These are phyloP conservation scores for Fusarium sarcochroum DNA, from an alignment of 2,329 filamentous ascomycete genomes.

Conservation along the genomic window DNA sequence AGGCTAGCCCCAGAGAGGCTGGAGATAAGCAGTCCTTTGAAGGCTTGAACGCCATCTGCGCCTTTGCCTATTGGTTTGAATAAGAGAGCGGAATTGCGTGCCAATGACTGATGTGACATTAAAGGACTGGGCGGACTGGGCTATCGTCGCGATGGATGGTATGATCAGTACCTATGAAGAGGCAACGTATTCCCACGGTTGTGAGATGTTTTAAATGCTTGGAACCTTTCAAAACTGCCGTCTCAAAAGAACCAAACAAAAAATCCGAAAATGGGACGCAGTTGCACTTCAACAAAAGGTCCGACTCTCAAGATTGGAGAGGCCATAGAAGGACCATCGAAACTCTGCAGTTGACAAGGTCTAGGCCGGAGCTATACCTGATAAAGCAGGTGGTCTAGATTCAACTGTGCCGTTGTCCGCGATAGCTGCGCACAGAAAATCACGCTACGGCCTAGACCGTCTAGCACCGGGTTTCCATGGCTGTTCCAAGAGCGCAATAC, in stretches of 20 bases:
- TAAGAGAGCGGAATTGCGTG: constrained; percentile 36
- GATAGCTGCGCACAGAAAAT: constrained; percentile 21
- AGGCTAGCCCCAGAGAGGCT: constrained; percentile 46
- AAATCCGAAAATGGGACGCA: constrained; percentile 7
- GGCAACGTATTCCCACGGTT: neutral
- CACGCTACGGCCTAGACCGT: constrained; percentile 27
- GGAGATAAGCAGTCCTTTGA: constrained; percentile 45
- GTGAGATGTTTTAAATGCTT: constrained; percentile 2
- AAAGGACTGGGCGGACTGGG: neutral
- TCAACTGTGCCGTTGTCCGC: constrained; percentile 35
- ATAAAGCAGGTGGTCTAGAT: constrained; percentile 36
- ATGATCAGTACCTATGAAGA: neutral
- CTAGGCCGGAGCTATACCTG: constrained; percentile 19
- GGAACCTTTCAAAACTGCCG: neutral
- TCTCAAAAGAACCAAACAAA: constrained; percentile 18
- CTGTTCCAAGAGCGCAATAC: neutral
- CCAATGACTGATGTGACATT: constrained; percentile 31
- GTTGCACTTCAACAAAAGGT: constrained; percentile 43
- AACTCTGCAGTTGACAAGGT: constrained; percentile 32
- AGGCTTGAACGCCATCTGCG: constrained; percentile 36
- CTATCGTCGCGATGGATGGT: neutral
- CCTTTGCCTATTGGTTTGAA: constrained; percentile 35
- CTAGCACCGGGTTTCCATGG: constrained; percentile 30
- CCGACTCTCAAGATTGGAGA: constrained; percentile 36
- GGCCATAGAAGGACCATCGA: constrained; percentile 27